Evolutionary conservation across 805 yeast species (phyloP), one percentile per base, ranked within the genome.

Genomic region (Monosporozyma solicola): DNA sequence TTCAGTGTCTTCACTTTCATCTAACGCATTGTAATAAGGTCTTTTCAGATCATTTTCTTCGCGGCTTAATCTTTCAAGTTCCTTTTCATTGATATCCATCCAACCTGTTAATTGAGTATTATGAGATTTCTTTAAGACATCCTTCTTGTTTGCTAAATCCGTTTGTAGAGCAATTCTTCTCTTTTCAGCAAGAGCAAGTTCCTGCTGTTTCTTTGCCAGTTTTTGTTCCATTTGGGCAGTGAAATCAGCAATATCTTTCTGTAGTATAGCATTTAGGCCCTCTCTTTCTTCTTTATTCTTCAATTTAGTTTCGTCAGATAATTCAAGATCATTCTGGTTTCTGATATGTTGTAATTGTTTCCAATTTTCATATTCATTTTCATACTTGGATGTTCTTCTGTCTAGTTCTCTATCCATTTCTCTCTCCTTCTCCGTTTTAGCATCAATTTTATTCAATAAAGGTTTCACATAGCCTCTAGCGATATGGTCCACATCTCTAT

Each of bases 381-480:
- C 62, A 54, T 71, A 67, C 51, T 72, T 73, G 25, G 68, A 70
- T 51, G 59, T 61, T 58, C 72, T 57, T 52, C 66, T 63, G 47
- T 69, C 67, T 56, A 68, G 64, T 58, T 72, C 80, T 50, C 71
- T 72, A 66, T 84, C 87, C 48, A 72, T 68, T 44, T 72, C 71
- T 53, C 95, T 80, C 70, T 88, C 92, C 48, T 79, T 77, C 24
- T 70, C 74, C 22, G 95, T 95, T 63, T 86, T 84, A 47, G 74
- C 70, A 60, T 79, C 75, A 62, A 92, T 80, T 67, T 88, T 91
- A 41, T 74, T 76, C 62, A 92, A 73, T 5, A 92, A 90, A 8
- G 99, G 99, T 59, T 79, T 76, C 54, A 94, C 96, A 63, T 87
- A 75, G 48, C 82, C 77, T 55, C 81, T 72, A 22, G 99, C 98